Evolutionary conservation across 2,329 filamentous ascomycete species (phyloP).

Genomic region (Fusarium sp.): DNA sequence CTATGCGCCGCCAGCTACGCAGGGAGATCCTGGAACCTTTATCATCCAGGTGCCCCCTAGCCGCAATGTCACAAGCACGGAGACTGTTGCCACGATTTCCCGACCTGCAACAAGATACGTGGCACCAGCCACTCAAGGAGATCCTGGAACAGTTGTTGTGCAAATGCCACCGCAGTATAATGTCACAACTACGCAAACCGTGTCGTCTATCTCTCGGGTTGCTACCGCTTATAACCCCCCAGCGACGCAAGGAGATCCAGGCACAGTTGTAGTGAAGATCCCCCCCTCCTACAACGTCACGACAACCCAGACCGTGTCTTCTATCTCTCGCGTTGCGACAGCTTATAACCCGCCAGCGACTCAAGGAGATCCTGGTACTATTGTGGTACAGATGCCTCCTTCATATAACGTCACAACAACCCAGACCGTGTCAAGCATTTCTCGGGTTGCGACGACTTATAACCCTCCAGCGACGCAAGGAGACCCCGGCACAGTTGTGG

Average conservation of each 20-base stretch:
- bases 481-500: slow-evolving; percentile 27
- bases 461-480: slow-evolving; percentile 19
- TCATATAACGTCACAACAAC: slow-evolving; percentile 27
- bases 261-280: slow-evolving; percentile 14
- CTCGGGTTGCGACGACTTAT: slow-evolving; percentile 18
- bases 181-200: slow-evolving; percentile 1
- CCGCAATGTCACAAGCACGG: not conserved
- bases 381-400: too few species aligned
- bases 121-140: not conserved
- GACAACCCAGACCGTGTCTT: not conserved
- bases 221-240: slow-evolving; percentile 8
- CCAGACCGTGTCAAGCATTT: not conserved
- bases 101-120: slow-evolving; percentile 4
- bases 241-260: slow-evolving; percentile 10
- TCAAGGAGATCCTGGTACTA: slow-evolving; percentile 14
- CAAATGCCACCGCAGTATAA: slow-evolving; percentile 16
- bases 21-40: slow-evolving; percentile 13
- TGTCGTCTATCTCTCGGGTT: not conserved
- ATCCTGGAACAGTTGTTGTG: slow-evolving; percentile 19
- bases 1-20: slow-evolving; percentile 3
- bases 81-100: not conserved
- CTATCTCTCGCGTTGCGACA: not conserved
- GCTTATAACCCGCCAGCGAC: slow-evolving; percentile 6
- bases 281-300: slow-evolving; percentile 22
- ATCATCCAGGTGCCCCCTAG: slow-evolving; percentile 4